A percentile compares a stretch with the other conserved stretches of the same genome.
Conservation (phyloP, 306 rosid genomes). For the Chamaecrista fasciculata region DNA sequence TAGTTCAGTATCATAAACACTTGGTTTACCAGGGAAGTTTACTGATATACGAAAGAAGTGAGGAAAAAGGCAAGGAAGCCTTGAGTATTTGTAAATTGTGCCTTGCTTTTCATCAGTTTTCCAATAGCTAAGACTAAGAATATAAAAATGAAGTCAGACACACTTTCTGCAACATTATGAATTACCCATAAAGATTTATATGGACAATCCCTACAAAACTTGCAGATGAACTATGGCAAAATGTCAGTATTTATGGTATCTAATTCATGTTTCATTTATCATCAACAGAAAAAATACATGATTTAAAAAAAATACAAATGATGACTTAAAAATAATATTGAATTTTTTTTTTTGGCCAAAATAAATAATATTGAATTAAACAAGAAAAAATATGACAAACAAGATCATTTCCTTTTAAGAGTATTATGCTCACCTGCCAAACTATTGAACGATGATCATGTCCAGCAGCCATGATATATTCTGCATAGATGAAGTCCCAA, state of each 20-base stretch:
- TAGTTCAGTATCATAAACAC: not conserved
- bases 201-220: not conserved
- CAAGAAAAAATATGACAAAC: not conserved
- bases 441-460: constrained; percentile 80
- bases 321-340: not conserved
- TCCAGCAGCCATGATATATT: constrained; percentile 95
- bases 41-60: not conserved
- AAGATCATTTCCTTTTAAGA: not conserved
- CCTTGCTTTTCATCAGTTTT: not conserved
- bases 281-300: no score
- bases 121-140: constrained; percentile 8
- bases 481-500: constrained; percentile 99
- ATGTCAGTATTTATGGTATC: not conserved
- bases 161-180: not conserved
- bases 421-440: constrained; percentile 61
- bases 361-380: not conserved
- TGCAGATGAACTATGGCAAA: not conserved
- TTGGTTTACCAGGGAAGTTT: not conserved
- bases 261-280: not conserved
- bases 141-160: not conserved
- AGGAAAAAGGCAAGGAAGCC: not conserved
- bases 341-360: no score
- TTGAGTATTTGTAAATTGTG: not conserved
- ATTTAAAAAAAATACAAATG: not conserved
- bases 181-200: constrained; percentile 4